Base-by-base conservation (phyloP, 2,329 filamentous ascomycete species). In the Phyllosticta citribraziliensis region DNA sequence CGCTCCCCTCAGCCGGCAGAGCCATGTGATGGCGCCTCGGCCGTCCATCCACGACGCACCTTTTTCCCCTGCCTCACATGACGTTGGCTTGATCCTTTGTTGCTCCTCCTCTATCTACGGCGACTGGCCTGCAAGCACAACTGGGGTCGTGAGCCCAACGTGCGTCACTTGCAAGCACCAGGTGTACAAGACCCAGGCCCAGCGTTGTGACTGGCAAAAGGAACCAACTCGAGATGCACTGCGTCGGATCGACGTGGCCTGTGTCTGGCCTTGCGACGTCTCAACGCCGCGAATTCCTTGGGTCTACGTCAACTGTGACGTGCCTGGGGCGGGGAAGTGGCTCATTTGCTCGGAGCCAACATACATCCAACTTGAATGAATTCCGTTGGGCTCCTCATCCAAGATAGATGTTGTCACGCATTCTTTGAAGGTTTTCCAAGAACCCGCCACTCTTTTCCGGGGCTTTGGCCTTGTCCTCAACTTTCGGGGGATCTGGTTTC, bases 381-480 rank as follows among this genome's bases (percentile, higher is more conserved):
- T 47, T 6, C 40, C 6, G 40, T n/a, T n/a, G 40, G 40, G n/a
- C 5, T 14, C 14, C 54, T 62, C 66, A 70, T 60, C 72, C 70
- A n/a, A 70, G 66, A 55, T 70, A 70, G 19, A 66, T 66, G 50
- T 66, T 69, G 9, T 69, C 71, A 19, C 70, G 64, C 66, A 74
- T 73, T 62, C 72, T 68, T 58, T 74, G 69, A 5, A 75, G 59
- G 55, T 74, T 74, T 55, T 75, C 73, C 52, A 75, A 55, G 47
- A 75, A 75, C 0, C 72, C 72, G 6, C 70, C 70, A 52, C 66
- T 66, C 55, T 65, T 66, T 51, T 66, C 55, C 14, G 55, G 56
- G 2, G 35, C 33, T 20, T 47, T 33, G 6, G 51, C 30, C 5
- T 30, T 62, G 12, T 55, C 60, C 33, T 66, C 66, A 70, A 67